Evolutionary conservation across 345 rosid species (phyloP).

Genomic region (Erysimum cheiranthoides): DNA sequence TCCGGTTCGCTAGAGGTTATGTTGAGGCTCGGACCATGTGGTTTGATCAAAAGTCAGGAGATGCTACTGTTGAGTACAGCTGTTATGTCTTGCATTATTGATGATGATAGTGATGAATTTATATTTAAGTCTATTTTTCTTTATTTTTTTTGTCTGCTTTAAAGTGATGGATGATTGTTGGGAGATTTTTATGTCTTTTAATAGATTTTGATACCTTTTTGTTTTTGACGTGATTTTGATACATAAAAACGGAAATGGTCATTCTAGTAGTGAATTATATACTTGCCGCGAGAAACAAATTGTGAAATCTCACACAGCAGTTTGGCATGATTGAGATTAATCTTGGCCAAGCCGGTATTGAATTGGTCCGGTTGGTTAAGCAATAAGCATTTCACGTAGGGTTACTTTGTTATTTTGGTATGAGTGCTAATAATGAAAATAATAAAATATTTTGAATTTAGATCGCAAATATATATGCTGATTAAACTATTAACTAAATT

Average conservation of each 20-base stretch:
- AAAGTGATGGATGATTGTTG: background rate
- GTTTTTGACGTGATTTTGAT: background rate
- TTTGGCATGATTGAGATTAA: slow-evolving; percentile 2
- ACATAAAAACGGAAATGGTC: background rate
- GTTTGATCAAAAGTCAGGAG: slow-evolving; percentile 42
- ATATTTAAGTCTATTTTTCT: background rate
- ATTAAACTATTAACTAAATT: too few relatives aligned
- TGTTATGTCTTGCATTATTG: slow-evolving; percentile 55
- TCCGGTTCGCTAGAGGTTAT: slow-evolving; percentile 69
- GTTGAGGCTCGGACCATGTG: slow-evolving; percentile 53
- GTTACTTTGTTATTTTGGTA: background rate
- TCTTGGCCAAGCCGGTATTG: background rate
- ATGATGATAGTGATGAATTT: background rate
- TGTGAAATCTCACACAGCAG: background rate
- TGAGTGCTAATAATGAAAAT: background rate
- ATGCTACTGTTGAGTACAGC: slow-evolving; percentile 54
- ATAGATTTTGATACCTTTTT: background rate
- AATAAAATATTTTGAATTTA: background rate
- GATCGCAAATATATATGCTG: too few relatives aligned
- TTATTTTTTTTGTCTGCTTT: background rate
- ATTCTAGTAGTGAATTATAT: background rate
- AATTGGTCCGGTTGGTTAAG: background rate
- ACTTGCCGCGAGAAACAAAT: background rate
- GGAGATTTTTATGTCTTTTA: background rate
- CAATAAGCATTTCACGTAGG: background rate